These are phyloP conservation scores for Senna tora DNA, from an alignment of 306 rosid species.

Conservation along the genomic window DNA sequence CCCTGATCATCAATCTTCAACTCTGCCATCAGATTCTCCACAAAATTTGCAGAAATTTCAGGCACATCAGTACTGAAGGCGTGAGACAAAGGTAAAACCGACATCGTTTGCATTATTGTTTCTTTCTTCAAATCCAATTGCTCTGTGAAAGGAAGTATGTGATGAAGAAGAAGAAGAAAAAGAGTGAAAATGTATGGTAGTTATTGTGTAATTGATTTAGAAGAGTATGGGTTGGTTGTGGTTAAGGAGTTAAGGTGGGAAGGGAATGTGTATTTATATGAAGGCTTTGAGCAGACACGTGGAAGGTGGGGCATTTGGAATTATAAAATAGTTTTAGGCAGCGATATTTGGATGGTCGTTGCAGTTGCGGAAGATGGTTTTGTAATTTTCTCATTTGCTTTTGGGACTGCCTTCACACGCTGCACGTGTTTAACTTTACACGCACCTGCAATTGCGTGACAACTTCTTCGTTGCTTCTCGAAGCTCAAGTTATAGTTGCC, in stretches of 20 bases:
- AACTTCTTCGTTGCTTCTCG: neutral
- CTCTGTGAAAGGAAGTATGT: neutral
- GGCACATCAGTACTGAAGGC: neutral
- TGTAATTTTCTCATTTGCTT: neutral
- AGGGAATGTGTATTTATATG: neutral
- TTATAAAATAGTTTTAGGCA: neutral
- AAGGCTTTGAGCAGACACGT: neutral
- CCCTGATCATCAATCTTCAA: neutral
- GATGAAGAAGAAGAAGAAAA: neutral
- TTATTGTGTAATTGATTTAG: neutral
- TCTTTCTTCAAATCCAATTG: too few species aligned
- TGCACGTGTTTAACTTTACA: slow-evolving; percentile 9
- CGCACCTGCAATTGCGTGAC: neutral
- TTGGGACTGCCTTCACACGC: neutral
- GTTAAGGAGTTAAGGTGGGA: too few species aligned
- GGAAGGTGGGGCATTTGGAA: neutral
- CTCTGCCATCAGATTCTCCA: neutral
- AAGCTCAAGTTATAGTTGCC: neutral
- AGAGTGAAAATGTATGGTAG: neutral
- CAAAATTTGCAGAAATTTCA: neutral
- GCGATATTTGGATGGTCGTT: neutral
- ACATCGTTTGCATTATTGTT: neutral
- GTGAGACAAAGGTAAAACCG: neutral
- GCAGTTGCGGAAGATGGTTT: neutral
- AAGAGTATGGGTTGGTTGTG: neutral